Conservation (phyloP, 208 protist species). For the Angomonas ambiguus region DNA sequence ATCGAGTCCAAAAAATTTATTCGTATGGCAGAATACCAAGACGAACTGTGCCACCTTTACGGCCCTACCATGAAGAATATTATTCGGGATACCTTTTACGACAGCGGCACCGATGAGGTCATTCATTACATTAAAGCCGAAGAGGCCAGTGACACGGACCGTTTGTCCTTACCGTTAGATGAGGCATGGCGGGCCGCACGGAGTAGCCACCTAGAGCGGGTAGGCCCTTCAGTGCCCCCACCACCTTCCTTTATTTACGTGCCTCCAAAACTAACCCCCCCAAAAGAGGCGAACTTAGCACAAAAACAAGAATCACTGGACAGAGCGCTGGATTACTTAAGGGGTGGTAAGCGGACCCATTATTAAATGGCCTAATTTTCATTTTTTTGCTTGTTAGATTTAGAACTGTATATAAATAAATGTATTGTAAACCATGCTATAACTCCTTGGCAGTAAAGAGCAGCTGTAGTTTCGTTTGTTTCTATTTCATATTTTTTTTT, state of each 20-base stretch:
- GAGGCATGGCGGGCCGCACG: neutral
- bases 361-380: conserved; percentile 4
- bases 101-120: conserved; percentile 26
- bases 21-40: conserved; percentile 35
- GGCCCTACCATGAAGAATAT: conserved; percentile 44
- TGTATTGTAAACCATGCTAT: neutral
- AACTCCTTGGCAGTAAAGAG: too few relatives aligned
- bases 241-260: neutral
- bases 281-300: neutral
- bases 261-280: neutral
- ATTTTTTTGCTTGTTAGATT: neutral
- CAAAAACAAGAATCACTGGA: conserved; percentile 18
- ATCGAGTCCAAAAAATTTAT: conserved; percentile 30
- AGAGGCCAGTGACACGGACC: neutral
- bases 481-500: neutral
- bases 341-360: conserved; percentile 4
- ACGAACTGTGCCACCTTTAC: conserved; percentile 53
- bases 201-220: neutral
- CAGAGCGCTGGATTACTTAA: conserved; percentile 20
- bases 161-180: neutral
- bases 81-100: conserved; percentile 36
- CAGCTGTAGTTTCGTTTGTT: too few relatives aligned
- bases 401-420: neutral
- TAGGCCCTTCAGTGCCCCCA: neutral
- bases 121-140: conserved; percentile 13